These are phyloP conservation scores for Fraxinus quadrangulata DNA, from an alignment of 257 asterid species.

Conservation along the genomic window DNA sequence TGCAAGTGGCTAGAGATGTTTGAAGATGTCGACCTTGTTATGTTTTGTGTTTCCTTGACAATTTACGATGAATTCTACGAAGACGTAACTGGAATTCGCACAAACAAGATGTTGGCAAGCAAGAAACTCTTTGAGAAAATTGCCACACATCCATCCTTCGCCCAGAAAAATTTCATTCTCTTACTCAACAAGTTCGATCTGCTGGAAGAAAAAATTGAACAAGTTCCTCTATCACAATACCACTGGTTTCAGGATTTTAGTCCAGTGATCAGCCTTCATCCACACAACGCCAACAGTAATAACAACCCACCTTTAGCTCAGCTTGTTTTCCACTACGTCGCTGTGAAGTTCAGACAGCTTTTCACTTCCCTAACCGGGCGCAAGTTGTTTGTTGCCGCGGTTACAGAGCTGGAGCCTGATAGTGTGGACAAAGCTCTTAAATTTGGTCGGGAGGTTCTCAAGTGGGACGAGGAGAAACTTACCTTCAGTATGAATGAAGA, in stretches of 20 bases:
- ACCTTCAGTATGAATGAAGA: conserved; percentile 39
- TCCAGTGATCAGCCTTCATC: conserved; percentile 61
- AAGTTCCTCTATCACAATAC: conserved; percentile 57
- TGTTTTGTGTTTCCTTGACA: conserved; percentile 71
- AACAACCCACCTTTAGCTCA: conserved; percentile 51
- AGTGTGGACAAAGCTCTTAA: conserved; percentile 67
- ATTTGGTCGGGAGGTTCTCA: conserved; percentile 63
- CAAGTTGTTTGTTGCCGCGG: conserved; percentile 60
- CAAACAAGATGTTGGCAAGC: conserved; percentile 69
- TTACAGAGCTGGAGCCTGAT: conserved; percentile 66
- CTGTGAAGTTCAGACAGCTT: conserved; percentile 64
- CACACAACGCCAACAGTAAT: conserved; percentile 36
- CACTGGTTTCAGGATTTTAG: conserved; percentile 78
- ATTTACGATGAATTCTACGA: conserved; percentile 61
- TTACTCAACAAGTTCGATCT: conserved; percentile 79
- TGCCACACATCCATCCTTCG: conserved; percentile 53
- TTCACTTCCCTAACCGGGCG: conserved; percentile 46
- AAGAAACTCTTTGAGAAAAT: conserved; percentile 61
- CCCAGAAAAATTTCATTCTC: conserved; percentile 61
- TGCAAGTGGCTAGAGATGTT: conserved; percentile 94
- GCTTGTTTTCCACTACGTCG: conserved; percentile 75
- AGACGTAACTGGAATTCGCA: conserved; percentile 50
- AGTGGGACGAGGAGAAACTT: conserved; percentile 68
- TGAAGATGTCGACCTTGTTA: conserved; percentile 68
- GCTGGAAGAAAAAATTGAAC: conserved; percentile 64